Evolutionary conservation across 208 protist species (phyloP), one percentile per base, ranked within the genome.

Genomic region (Acanthamoeba lenticulata): DNA sequence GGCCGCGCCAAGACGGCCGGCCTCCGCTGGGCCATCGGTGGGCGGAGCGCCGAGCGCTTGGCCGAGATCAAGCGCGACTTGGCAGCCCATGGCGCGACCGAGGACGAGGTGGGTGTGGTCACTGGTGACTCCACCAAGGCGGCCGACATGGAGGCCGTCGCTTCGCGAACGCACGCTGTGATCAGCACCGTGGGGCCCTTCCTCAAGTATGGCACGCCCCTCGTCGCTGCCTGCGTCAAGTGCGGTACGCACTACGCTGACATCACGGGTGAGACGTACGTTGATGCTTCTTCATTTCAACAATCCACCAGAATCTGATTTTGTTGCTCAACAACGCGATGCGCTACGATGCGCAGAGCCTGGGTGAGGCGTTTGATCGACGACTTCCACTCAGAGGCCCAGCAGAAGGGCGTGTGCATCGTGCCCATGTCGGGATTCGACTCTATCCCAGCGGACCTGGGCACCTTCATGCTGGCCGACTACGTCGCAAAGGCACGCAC

Each of bases 11-110:
- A 85, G 42, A 34, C 65, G 0, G 27, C 38, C 11, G 34, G 96
- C 36, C 38, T 97, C 21, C 96, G 92, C 27, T 97, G 95, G 95
- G 96, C 96, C 19, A 92, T 97, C n/a, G 96, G 96, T 29, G 96
- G 95, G 6, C 93, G 95, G 69, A 94, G 72, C 32, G 49, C 21
- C 11, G 72, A 55, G 24, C 74, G 74, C 9, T 29, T 85, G n/a
- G 42, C 36, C 1, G 32, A 45, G 74, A 17, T 85, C 40, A 85
- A 85, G 42, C 24, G 24, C 74, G 74, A 49, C 5, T n/a, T 85
- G 74, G 74, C 21, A 21, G 74, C 6, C 19, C 7, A 34, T 32
- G 40, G 17, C 27, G 36, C 27, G 0, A 29, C 29, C 1, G 32
- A n/a, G 1, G 44, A 7, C 74, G 83, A 90, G 21, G 83, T 45